Evolutionary conservation across 495 filamentous ascomycete species (phyloP).

Genomic region (Chlorociboria aeruginascens): DNA sequence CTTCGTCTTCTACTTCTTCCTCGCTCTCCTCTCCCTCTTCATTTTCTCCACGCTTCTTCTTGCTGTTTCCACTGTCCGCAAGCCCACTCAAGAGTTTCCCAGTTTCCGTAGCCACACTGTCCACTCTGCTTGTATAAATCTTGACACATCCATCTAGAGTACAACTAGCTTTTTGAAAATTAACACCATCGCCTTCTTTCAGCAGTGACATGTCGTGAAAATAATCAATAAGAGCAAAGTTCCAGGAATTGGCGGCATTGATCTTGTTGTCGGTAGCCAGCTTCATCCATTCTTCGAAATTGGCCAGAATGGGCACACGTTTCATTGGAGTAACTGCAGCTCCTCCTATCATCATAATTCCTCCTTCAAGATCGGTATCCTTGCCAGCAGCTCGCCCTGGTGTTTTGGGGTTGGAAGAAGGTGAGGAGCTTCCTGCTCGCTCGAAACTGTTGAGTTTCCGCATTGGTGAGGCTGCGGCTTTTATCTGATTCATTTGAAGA

Average conservation of each 20-base stretch:
- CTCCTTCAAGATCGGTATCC: conserved; percentile 51
- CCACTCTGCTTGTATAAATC: conserved; percentile 96
- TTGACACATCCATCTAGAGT: conserved; percentile 98
- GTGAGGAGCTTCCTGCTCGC: conserved; percentile 44
- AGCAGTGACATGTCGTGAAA: conserved; percentile 98
- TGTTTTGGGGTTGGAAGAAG: conserved; percentile 49
- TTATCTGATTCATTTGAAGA: conserved; percentile 82
- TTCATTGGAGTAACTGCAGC: conserved; percentile 87
- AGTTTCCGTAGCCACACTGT: conserved; percentile 96
- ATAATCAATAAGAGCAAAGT: conserved; percentile 98
- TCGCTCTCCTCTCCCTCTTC: conserved; percentile 61
- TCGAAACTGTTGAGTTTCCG: conserved; percentile 56
- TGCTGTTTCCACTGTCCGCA: conserved; percentile 79
- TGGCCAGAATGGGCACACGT: conserved; percentile 87
- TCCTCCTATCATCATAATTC: conserved; percentile 45
- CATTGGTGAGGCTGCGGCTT: conserved; percentile 79
- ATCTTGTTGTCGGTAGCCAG: conserved; percentile 99
- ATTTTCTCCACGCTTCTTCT: conserved; percentile 48
- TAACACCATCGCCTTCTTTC: conserved; percentile 92
- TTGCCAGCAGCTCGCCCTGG: conserved; percentile 36
- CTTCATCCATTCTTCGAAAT: conserved; percentile 99
- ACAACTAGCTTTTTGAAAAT: conserved; percentile 97
- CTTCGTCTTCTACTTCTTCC: conserved; percentile 65
- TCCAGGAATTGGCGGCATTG: conserved; percentile 98
- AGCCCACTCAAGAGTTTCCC: conserved; percentile 90